These are phyloP conservation scores for Agroathelia rolfsii DNA, from an alignment of 1,284 basidiomycete genomes.

Conservation along the genomic window DNA sequence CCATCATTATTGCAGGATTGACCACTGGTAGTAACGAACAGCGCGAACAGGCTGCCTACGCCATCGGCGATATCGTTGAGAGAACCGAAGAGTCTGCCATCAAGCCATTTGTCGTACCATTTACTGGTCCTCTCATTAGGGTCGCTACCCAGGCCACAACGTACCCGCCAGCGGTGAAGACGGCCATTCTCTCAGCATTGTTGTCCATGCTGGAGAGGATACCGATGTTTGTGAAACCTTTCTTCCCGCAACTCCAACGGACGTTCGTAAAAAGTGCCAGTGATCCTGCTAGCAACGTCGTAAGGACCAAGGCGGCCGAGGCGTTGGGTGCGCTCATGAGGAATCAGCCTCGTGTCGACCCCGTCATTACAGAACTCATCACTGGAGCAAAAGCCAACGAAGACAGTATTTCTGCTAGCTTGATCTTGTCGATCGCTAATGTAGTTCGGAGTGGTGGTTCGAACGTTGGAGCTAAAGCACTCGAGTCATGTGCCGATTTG, in stretches of 20 bases:
- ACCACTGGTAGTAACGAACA: conserved; percentile 78
- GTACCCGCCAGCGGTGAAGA: conserved; percentile 87
- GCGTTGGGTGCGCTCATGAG: conserved; percentile 92
- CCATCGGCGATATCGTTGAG: conserved; percentile 90
- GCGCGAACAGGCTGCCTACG: conserved; percentile 88
- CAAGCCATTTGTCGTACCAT: conserved; percentile 94
- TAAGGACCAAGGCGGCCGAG: conserved; percentile 74
- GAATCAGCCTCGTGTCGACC: conserved; percentile 77
- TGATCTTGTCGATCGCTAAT: conserved; percentile 67
- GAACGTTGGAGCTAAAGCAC: conserved; percentile 70
- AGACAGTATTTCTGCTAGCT: conserved; percentile 66
- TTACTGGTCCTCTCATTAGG: conserved; percentile 93
- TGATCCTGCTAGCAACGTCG: conserved; percentile 71
- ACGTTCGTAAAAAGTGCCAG: conserved; percentile 93
- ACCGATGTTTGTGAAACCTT: conserved; percentile 88
- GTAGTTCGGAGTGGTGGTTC: conserved; percentile 67
- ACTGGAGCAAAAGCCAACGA: conserved; percentile 61
- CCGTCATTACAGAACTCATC: conserved; percentile 83
- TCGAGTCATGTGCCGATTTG: conserved; percentile 66
- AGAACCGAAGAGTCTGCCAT: conserved; percentile 83
- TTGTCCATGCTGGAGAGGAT: conserved; percentile 77
- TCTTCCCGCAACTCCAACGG: conserved; percentile 96
- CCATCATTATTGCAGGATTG: conserved; percentile 84
- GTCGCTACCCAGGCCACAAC: conserved; percentile 83
- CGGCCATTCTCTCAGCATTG: conserved; percentile 77